Conservation (phyloP, 2,329 filamentous ascomycete species). For the Escovopsis sp. region DNA sequence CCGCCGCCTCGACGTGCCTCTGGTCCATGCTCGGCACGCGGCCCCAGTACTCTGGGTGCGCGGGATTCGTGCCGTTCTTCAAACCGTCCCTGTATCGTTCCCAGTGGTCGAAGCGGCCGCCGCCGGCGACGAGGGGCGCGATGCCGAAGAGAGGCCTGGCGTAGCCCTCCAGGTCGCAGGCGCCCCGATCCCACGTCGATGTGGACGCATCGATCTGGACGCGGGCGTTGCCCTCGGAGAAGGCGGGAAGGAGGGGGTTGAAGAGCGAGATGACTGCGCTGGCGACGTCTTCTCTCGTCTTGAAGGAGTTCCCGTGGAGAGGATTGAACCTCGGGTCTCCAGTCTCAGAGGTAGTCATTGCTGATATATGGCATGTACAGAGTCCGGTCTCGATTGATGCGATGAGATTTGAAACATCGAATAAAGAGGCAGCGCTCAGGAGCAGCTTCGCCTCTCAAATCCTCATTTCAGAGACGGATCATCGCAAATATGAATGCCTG, state of each 20-base stretch:
- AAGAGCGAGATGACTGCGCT: neutral
- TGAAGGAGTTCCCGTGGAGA: constrained; percentile 1
- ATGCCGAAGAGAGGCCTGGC: constrained; percentile 1
- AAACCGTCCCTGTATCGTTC: neutral
- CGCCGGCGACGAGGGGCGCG: neutral
- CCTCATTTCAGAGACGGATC: no score
- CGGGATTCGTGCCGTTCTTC: constrained; percentile 1
- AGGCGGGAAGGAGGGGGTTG: constrained; percentile 1
- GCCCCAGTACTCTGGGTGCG: constrained; percentile 1
- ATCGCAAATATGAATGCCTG: no score
- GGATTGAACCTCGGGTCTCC: constrained; percentile 2
- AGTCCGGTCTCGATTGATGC: no score
- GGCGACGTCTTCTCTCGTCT: constrained; percentile 1
- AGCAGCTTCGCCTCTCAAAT: no score
- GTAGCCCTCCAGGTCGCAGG: constrained; percentile 1
- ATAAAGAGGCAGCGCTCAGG: no score
- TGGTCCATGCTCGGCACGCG: neutral
- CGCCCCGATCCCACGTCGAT: constrained; percentile 1
- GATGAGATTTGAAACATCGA: no score
- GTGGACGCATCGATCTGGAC: constrained; percentile 1
- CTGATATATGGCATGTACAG: neutral
- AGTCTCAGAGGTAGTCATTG: neutral
- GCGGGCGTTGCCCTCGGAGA: constrained; percentile 1
- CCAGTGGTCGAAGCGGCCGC: neutral
- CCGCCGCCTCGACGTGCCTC: constrained; percentile 1